A percentile compares a stretch with the other conserved stretches of the same genome.
Conservation (phyloP, 805 yeast genomes). For the Jamesozyma rosinii region DNA sequence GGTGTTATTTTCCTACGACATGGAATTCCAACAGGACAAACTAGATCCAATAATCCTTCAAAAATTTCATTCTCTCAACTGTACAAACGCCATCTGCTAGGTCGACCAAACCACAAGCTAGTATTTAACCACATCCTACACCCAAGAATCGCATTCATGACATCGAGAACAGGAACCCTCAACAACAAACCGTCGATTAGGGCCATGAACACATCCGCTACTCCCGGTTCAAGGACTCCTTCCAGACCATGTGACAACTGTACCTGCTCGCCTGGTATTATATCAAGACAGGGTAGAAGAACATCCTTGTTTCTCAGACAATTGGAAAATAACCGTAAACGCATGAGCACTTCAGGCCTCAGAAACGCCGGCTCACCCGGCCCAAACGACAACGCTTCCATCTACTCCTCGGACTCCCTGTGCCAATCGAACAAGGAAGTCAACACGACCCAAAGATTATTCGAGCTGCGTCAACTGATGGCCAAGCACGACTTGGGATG, state of each 20-base stretch:
- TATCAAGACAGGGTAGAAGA: conserved; percentile 58
- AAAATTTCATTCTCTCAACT: too few relatives aligned
- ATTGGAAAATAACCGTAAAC: conserved; percentile 28
- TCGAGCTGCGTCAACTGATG: conserved; percentile 56
- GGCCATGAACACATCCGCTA: not conserved
- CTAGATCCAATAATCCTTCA: too few relatives aligned
- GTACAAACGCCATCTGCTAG: too few relatives aligned
- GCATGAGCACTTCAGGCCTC: conserved; percentile 1
- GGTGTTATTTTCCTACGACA: too few relatives aligned
- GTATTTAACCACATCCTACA: too few relatives aligned
- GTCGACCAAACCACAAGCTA: too few relatives aligned
- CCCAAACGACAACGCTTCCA: conserved; percentile 21
- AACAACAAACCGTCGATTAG: not conserved
- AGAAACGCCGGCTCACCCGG: not conserved
- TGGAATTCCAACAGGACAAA: too few relatives aligned
- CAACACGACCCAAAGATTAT: conserved; percentile 52
- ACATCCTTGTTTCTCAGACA: conserved; percentile 37
- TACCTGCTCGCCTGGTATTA: conserved; percentile 75
- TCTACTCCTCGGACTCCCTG: conserved; percentile 33
- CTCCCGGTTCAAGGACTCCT: not conserved
- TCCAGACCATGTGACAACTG: conserved; percentile 58
- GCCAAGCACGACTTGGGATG: conserved; percentile 52
- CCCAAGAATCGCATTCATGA: too few relatives aligned
- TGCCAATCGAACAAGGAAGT: conserved; percentile 36
- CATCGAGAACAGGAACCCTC: conserved; percentile 1